phyloP scores from a whole-genome alignment of 2,329 filamentous ascomycete species.

The Aspergillus fischeri region DNA sequence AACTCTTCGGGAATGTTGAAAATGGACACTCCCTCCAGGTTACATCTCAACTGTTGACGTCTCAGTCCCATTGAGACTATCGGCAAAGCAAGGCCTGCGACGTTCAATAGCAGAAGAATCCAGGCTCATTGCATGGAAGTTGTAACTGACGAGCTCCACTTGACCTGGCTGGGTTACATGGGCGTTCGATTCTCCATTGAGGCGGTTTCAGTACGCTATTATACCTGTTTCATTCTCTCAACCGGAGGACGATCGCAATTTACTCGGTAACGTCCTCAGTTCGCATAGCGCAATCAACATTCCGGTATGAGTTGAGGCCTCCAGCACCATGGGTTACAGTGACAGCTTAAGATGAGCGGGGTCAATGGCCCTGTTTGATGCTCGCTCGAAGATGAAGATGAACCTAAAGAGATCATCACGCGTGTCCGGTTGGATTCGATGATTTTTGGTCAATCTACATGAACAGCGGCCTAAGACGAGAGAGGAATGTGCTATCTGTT shows the following conservation, averaged over 20 bases:
- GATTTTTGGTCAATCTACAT: not conserved
- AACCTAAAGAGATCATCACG: not conserved
- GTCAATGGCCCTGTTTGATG: not conserved
- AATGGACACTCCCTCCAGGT: not conserved
- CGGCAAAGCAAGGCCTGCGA: not conserved
- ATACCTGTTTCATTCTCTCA: not conserved
- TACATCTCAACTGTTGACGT: slow-evolving; percentile 1
- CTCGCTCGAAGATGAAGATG: not conserved
- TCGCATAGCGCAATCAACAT: not conserved
- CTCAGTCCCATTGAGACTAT: not conserved
- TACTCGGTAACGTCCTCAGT: not conserved
- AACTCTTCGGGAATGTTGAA: not conserved
- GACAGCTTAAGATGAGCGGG: not conserved
- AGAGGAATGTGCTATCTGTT: not conserved
- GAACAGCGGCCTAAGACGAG: not conserved
- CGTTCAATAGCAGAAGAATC: not conserved
- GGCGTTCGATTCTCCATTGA: not conserved
- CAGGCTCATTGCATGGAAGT: not conserved
- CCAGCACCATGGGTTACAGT: not conserved
- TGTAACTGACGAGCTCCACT: not conserved
- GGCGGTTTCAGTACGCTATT: not conserved
- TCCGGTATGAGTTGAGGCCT: not conserved
- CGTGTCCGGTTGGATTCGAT: not conserved
- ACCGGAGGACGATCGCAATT: not conserved
- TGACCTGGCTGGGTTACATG: not conserved